Percentiles rank a stretch among this genome's conserved stretches.
These are phyloP conservation scores for Cryphonectria naterciae DNA, from an alignment of 2,329 filamentous ascomycete species.

Conservation along the genomic window DNA sequence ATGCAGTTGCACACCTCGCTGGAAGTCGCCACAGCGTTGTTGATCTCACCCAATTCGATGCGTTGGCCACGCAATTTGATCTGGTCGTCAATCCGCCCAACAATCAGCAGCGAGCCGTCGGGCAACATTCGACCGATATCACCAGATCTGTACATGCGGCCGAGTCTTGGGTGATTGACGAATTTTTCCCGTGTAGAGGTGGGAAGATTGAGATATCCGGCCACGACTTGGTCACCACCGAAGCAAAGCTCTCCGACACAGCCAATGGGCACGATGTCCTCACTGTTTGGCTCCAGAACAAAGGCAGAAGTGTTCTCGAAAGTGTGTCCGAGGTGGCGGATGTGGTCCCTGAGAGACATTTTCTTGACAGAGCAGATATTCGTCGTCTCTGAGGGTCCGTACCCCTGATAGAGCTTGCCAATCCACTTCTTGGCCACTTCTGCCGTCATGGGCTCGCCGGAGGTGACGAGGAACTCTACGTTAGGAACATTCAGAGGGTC, in stretches of 20 bases:
- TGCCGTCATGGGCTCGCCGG: constrained; percentile 78
- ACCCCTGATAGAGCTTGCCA: constrained; percentile 74
- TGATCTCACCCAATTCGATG: constrained; percentile 79
- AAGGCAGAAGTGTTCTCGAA: constrained; percentile 78
- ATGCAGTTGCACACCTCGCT: constrained; percentile 62
- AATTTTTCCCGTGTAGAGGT: constrained; percentile 69
- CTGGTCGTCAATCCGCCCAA: constrained; percentile 77
- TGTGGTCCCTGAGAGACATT: constrained; percentile 60
- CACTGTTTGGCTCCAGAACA: constrained; percentile 54
- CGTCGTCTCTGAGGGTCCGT: constrained; percentile 84
- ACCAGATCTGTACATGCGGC: constrained; percentile 79
- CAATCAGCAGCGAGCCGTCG: constrained; percentile 74
- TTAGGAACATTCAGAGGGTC: constrained; percentile 68
- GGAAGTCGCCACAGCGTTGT: constrained; percentile 60
- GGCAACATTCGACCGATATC: constrained; percentile 80
- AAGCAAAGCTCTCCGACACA: constrained; percentile 85
- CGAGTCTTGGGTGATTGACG: constrained; percentile 68
- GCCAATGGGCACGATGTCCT: constrained; percentile 66
- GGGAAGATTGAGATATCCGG: constrained; percentile 72
- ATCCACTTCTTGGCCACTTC: constrained; percentile 73
- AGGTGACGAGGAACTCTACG: constrained; percentile 77
- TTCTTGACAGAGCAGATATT: constrained; percentile 82
- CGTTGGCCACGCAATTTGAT: constrained; percentile 81
- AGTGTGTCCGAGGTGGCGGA: constrained; percentile 76
- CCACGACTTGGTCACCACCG: constrained; percentile 79